Percentiles rank a stretch among this genome's conserved stretches.
These are phyloP conservation scores for Alternaria ethzedia DNA, from an alignment of 2,329 filamentous ascomycete genomes.

Conservation along the genomic window DNA sequence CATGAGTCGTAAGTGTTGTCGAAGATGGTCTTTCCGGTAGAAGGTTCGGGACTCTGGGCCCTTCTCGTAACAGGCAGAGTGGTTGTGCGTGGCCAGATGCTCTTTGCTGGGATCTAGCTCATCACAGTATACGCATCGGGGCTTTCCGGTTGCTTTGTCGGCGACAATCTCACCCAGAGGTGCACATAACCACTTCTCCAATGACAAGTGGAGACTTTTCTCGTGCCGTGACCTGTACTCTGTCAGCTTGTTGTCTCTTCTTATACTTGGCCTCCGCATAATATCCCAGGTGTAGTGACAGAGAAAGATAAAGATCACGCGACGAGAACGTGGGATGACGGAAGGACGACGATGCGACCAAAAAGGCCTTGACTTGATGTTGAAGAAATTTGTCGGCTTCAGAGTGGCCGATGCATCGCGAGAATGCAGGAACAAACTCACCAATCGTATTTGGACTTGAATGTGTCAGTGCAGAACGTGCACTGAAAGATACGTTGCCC, in stretches of 20 bases:
- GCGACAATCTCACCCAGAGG: conserved; percentile 63
- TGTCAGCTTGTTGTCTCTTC: not conserved
- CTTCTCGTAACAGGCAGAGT: conserved; percentile 70
- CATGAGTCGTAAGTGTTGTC: conserved; percentile 66
- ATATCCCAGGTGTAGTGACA: not conserved
- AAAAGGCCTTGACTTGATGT: not conserved
- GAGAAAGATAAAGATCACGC: not conserved
- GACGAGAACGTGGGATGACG: not conserved
- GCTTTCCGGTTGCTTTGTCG: conserved; percentile 63
- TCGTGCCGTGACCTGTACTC: conserved; percentile 50
- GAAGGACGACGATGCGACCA: not conserved
- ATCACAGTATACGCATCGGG: conserved; percentile 66
- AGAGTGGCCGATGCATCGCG: not conserved
- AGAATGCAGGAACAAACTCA: not conserved
- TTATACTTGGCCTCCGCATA: no score
- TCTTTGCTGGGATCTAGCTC: conserved; percentile 59
- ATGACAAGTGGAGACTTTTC: conserved; percentile 47
- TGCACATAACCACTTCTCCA: conserved; percentile 60
- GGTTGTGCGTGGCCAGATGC: conserved; percentile 67
- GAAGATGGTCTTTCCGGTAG: conserved; percentile 67
- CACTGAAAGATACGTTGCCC: conserved; percentile 43
- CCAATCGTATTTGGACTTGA: conserved; percentile 52
- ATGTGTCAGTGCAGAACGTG: conserved; percentile 49
- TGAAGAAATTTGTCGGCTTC: not conserved
- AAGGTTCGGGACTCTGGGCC: conserved; percentile 67